A percentile compares a stretch with the other conserved stretches of the same genome.
These are phyloP conservation scores for Amborella trichopoda DNA, from an alignment of 164 flowering plant genomes.

Conservation along the genomic window DNA sequence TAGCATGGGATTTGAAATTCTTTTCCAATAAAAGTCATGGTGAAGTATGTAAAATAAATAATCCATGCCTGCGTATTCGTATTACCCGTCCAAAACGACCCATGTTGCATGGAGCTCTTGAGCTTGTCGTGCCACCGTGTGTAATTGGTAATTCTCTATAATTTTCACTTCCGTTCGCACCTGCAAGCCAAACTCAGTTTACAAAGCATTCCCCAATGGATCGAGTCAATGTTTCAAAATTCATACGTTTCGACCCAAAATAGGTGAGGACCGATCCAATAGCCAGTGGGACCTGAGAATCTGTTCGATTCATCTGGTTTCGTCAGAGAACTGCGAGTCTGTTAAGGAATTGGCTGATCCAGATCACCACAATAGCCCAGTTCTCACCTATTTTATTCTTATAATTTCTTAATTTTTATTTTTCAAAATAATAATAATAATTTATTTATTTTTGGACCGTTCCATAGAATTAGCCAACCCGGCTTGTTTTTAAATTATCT, in stretches of 20 bases:
- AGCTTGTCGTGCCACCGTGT: constrained; percentile 18
- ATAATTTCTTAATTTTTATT: background rate
- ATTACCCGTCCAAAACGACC: constrained; percentile 27
- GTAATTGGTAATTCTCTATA: constrained; percentile 9
- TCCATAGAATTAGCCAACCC: background rate
- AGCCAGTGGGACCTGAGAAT: too few species aligned
- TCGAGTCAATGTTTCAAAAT: background rate
- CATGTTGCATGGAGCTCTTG: constrained; percentile 25
- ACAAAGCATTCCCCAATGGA: background rate
- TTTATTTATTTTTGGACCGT: background rate
- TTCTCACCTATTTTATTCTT: background rate
- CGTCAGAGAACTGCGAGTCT: background rate
- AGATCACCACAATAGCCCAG: background rate
- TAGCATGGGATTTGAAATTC: background rate
- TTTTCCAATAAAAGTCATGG: background rate
- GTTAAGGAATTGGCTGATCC: background rate
- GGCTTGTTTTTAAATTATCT: background rate
- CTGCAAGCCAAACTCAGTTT: constrained; percentile 8
- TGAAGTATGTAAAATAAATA: background rate
- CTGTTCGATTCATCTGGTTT: background rate
- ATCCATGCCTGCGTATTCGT: background rate
- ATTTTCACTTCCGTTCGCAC: constrained; percentile 18
- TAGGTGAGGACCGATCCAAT: too few species aligned
- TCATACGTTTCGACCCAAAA: background rate
- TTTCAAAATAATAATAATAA: too few species aligned